These are phyloP conservation scores for Perkinsela sp. DNA, from an alignment of 208 protist species.

Conservation along the genomic window DNA sequence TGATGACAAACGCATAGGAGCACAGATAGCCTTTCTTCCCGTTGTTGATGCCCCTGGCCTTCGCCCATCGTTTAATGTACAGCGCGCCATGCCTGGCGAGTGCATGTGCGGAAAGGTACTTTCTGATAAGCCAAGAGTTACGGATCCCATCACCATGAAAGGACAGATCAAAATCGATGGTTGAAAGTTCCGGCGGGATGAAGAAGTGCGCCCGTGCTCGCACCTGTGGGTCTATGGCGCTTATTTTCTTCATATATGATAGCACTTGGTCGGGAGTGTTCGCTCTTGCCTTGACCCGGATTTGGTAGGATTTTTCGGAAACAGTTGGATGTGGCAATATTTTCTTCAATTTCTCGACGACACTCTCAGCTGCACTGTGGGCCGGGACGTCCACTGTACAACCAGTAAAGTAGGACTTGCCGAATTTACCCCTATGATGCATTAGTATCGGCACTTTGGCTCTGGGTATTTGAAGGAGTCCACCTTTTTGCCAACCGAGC, in stretches of 20 bases:
- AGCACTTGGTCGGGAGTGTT: background rate
- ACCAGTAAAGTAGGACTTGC: background rate
- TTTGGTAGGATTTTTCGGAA: background rate
- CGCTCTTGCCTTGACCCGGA: background rate
- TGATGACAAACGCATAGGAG: slow-evolving; percentile 56
- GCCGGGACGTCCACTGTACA: background rate
- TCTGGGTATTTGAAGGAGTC: slow-evolving; percentile 41
- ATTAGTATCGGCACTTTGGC: slow-evolving; percentile 59
- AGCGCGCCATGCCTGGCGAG: slow-evolving; percentile 39
- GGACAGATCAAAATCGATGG: slow-evolving; percentile 58
- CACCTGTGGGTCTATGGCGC: background rate
- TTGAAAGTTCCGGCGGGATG: slow-evolving; percentile 2
- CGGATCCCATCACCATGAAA: slow-evolving; percentile 56
- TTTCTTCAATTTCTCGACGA: too few relatives aligned
- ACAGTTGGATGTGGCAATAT: background rate
- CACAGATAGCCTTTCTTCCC: slow-evolving; percentile 50
- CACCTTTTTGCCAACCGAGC: slow-evolving; percentile 37
- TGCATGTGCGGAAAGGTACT: slow-evolving; percentile 39
- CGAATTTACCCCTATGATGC: slow-evolving; percentile 7
- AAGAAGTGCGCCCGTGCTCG: background rate
- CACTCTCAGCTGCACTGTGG: background rate
- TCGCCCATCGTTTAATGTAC: slow-evolving; percentile 63
- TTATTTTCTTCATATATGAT: background rate
- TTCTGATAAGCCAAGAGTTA: slow-evolving; percentile 41
- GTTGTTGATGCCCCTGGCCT: slow-evolving; percentile 57